A percentile compares a stretch with the other conserved stretches of the same genome.
phyloP scores from a whole-genome alignment of 2,329 filamentous ascomycete genomes.

The Tolypocladium capitatum region DNA sequence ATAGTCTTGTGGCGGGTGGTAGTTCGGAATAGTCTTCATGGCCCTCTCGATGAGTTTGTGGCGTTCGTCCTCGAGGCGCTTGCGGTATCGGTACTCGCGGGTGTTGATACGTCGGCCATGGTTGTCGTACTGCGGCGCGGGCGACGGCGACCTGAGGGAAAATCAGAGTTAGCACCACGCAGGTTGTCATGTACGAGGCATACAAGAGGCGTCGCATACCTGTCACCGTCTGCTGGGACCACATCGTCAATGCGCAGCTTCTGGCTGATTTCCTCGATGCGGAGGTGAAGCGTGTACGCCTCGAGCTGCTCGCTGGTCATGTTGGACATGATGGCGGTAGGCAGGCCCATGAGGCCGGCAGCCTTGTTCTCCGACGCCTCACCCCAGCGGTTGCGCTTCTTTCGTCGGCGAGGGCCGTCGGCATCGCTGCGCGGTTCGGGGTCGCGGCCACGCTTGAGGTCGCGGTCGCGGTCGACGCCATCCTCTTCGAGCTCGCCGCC shows the following conservation, averaged over 20 bases:
- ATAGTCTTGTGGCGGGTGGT: conserved; percentile 96
- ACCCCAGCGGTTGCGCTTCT: conserved; percentile 98
- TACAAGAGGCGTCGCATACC: conserved; percentile 41
- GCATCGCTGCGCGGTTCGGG: conserved; percentile 57
- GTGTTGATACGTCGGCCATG: conserved; percentile 99
- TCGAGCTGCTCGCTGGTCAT: conserved; percentile 99
- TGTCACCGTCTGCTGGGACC: conserved; percentile 87
- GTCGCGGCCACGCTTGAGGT: conserved; percentile 80
- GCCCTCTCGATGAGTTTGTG: conserved; percentile 98
- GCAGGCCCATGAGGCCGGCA: conserved; percentile 90
- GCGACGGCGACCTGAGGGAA: conserved; percentile 69
- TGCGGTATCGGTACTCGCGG: conserved; percentile 94
- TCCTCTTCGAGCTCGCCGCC: conserved; percentile 41
- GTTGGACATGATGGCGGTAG: conserved; percentile 89
- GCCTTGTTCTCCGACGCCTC: conserved; percentile 97
- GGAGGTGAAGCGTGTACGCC: conserved; percentile 88
- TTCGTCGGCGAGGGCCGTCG: conserved; percentile 77
- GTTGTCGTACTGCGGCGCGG: conserved; percentile 95
- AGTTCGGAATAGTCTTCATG: conserved; percentile 99
- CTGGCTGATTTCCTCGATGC: conserved; percentile 98
- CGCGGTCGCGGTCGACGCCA: conserved; percentile 30
- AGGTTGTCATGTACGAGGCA: not conserved
- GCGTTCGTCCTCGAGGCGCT: conserved; percentile 94
- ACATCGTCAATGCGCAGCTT: conserved; percentile 99
- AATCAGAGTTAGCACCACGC: conserved; percentile 5